phyloP scores from a whole-genome alignment of 2,329 filamentous ascomycete genomes.

The Trichothecium sympodiale region DNA sequence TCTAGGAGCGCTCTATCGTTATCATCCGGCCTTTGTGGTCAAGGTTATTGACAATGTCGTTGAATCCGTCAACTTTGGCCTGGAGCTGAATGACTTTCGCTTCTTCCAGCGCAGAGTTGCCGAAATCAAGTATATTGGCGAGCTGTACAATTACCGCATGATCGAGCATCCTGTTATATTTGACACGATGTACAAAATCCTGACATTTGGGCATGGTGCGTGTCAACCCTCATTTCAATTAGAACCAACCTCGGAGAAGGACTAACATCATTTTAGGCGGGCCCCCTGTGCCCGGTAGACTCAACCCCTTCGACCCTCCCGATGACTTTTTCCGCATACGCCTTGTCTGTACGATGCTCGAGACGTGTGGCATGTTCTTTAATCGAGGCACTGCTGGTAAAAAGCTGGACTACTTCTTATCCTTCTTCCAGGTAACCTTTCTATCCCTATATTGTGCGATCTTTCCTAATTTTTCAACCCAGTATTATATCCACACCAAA shows the following conservation, averaged over 20 bases:
- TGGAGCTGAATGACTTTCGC: conserved; percentile 95
- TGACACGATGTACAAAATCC: conserved; percentile 85
- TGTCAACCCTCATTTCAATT: conserved; percentile 3
- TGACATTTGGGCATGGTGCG: conserved; percentile 79
- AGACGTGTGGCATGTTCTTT: conserved; percentile 94
- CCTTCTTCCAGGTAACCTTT: conserved; percentile 69
- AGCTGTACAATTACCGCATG: conserved; percentile 96
- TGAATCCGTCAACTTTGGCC: conserved; percentile 75
- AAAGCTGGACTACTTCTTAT: conserved; percentile 95
- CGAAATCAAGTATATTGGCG: conserved; percentile 91
- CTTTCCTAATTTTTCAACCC: conserved; percentile 9
- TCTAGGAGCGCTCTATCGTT: conserved; percentile 76
- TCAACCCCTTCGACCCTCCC: conserved; percentile 71
- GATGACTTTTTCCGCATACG: conserved; percentile 97
- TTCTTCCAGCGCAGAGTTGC: conserved; percentile 91
- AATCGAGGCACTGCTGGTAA: conserved; percentile 88
- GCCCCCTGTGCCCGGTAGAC: conserved; percentile 65
- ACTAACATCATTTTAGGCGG: conserved; percentile 41
- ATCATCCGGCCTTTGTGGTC: conserved; percentile 85
- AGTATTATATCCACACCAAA: conserved; percentile 92
- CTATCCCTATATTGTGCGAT: neutral
- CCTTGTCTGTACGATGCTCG: conserved; percentile 76
- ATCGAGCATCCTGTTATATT: conserved; percentile 93
- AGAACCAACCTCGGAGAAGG: neutral
- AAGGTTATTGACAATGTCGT: conserved; percentile 85